Percentiles rank a stretch among this genome's conserved stretches.
Conservation (phyloP, 805 yeast genomes). For the Metschnikowia shivogae region DNA sequence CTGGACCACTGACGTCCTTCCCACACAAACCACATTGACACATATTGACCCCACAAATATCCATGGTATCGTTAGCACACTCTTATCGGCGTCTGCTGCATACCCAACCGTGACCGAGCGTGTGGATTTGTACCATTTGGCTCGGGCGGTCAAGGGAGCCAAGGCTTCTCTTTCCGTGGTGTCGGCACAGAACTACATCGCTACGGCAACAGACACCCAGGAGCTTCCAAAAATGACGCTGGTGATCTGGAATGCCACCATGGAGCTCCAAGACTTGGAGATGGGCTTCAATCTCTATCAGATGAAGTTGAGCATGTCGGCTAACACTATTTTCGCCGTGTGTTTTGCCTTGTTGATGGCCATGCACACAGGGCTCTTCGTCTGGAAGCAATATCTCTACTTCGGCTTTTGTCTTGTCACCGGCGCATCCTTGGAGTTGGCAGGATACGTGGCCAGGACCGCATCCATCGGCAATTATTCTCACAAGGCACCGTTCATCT, state of each 20-base stretch:
- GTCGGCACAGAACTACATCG: constrained; percentile 18
- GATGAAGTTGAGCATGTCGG: constrained; percentile 12
- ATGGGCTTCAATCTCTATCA: constrained; percentile 19
- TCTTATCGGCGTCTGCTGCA: constrained; percentile 14
- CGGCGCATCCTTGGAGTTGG: constrained; percentile 57
- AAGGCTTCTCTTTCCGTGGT: constrained; percentile 21
- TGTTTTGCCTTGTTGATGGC: constrained; percentile 14
- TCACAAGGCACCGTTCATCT: constrained; percentile 40
- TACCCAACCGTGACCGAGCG: constrained; percentile 15
- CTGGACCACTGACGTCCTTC: constrained; percentile 18
- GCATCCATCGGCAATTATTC: constrained; percentile 32
- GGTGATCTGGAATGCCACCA: constrained; percentile 18
- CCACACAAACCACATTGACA: constrained; percentile 18
- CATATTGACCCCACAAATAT: constrained; percentile 15
- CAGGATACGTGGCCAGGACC: constrained; percentile 65
- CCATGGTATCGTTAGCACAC: constrained; percentile 10
- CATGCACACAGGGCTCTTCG: constrained; percentile 25
- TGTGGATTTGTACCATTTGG: constrained; percentile 15
- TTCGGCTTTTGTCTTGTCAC: constrained; percentile 53
- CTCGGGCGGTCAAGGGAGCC: constrained; percentile 18
- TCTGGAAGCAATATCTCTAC: constrained; percentile 58
- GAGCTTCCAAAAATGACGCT: constrained; percentile 18
- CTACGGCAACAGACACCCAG: constrained; percentile 22
- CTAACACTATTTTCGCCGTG: constrained; percentile 14
- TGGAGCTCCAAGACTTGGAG: constrained; percentile 20